A percentile compares a stretch with the other conserved stretches of the same genome.
Evolutionary conservation across 441 rosid species (phyloP).

Genomic region (Erysimum pusillum): DNA sequence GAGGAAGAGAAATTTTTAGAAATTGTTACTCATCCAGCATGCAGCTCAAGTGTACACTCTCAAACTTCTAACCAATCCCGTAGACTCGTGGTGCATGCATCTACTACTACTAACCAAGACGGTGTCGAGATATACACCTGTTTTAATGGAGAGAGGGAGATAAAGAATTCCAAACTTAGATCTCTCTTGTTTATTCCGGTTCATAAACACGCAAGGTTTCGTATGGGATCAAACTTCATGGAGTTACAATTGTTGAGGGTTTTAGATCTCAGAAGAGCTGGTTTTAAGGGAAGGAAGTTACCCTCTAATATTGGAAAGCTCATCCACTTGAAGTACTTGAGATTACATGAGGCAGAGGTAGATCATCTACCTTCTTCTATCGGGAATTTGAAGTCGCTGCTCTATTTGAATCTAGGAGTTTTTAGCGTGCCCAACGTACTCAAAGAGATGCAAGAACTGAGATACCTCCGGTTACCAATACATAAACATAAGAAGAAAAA

Average conservation of each 20-base stretch:
- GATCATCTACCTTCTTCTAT: slow-evolving; percentile 9
- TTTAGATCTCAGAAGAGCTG: neutral
- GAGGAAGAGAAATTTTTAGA: slow-evolving; percentile 7
- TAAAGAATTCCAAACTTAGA: neutral
- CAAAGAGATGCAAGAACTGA: neutral
- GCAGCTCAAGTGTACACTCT: too few species aligned
- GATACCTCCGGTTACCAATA: neutral
- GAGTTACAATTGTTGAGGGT: neutral
- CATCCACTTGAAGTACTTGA: neutral
- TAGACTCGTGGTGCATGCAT: too few species aligned
- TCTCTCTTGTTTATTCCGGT: neutral
- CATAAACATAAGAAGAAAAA: neutral
- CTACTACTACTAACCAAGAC: too few species aligned
- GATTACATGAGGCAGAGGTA: slow-evolving; percentile 1
- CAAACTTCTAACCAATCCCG: too few species aligned
- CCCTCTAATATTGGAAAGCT: neutral
- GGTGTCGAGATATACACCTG: too few species aligned
- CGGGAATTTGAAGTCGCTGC: neutral
- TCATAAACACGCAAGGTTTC: too few species aligned
- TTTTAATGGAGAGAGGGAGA: neutral
- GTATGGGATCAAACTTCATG: too few species aligned
- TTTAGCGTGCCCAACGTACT: too few species aligned
- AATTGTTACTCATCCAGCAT: neutral
- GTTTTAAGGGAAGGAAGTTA: neutral
- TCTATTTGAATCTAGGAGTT: neutral